Conservation (phyloP, 805 yeast species). For the Zygoascus bituminiphila region DNA sequence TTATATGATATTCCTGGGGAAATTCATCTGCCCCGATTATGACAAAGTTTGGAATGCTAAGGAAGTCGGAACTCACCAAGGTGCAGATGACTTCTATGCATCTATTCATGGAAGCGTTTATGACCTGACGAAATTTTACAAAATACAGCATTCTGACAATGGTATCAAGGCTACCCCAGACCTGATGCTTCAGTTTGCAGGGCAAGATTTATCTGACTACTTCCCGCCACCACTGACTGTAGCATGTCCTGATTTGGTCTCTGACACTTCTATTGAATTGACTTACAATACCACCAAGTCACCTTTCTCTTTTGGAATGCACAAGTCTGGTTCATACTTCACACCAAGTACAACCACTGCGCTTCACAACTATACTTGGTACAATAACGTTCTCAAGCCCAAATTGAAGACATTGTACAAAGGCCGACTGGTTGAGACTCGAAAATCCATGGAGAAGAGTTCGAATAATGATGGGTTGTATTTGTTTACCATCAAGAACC, state of each 20-base stretch:
- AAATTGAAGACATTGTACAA: conserved; percentile 28
- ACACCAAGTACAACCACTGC: conserved; percentile 26
- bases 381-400: conserved; percentile 29
- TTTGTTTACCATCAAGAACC: conserved; percentile 27
- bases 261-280: conserved; percentile 25
- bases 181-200: conserved; percentile 33
- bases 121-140: conserved; percentile 34
- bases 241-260: conserved; percentile 33
- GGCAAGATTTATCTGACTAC: conserved; percentile 32
- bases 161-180: conserved; percentile 27
- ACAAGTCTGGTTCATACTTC: conserved; percentile 26
- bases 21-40: conserved; percentile 33
- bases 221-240: conserved; percentile 35
- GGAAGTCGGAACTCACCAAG: conserved; percentile 32
- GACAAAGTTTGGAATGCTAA: conserved; percentile 34
- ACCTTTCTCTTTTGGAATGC: conserved; percentile 25
- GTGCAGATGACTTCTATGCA: conserved; percentile 31
- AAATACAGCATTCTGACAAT: conserved; percentile 34
- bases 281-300: conserved; percentile 25
- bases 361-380: conserved; percentile 32
- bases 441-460: conserved; percentile 18
- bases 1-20: conserved; percentile 35
- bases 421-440: conserved; percentile 31
- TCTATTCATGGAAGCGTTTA: conserved; percentile 34
- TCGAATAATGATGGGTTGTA: conserved; percentile 23